phyloP scores from a whole-genome alignment of 1,284 basidiomycete species.

The Moesziomyces sp. region DNA sequence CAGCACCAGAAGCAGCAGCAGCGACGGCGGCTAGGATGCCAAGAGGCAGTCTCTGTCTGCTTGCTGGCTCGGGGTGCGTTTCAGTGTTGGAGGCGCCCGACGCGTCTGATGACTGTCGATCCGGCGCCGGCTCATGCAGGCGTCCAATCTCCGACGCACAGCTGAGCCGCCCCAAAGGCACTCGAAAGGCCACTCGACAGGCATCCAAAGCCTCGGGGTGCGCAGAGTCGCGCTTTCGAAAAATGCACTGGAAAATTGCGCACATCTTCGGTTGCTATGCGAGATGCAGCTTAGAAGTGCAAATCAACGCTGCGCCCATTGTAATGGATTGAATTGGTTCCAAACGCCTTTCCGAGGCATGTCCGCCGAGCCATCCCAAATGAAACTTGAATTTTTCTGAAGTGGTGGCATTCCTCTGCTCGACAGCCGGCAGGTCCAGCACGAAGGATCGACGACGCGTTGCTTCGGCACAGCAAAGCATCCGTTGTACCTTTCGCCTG shows the following conservation, averaged over 20 bases:
- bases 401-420: neutral
- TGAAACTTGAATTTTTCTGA: neutral
- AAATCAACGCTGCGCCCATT: constrained; percentile 7
- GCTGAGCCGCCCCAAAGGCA: too few relatives aligned
- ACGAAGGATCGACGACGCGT: neutral
- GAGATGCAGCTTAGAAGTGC: constrained; percentile 35
- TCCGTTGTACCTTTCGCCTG: constrained; percentile 19
- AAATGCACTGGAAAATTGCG: neutral
- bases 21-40: too few relatives aligned
- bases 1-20: too few relatives aligned
- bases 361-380: constrained; percentile 6
- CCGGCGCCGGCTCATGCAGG: constrained; percentile 13
- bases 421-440: too few relatives aligned
- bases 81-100: too few relatives aligned
- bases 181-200: too few relatives aligned
- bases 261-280: constrained; percentile 19
- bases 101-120: constrained; percentile 9
- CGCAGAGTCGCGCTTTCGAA: neutral
- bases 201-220: too few relatives aligned
- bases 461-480: constrained; percentile 9
- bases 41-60: too few relatives aligned
- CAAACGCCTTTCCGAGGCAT: constrained; percentile 6
- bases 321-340: neutral
- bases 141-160: neutral
- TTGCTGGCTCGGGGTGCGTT: too few relatives aligned